These are phyloP conservation scores for Fraxinus pennsylvanica DNA, from an alignment of 257 asterid genomes.

Conservation along the genomic window DNA sequence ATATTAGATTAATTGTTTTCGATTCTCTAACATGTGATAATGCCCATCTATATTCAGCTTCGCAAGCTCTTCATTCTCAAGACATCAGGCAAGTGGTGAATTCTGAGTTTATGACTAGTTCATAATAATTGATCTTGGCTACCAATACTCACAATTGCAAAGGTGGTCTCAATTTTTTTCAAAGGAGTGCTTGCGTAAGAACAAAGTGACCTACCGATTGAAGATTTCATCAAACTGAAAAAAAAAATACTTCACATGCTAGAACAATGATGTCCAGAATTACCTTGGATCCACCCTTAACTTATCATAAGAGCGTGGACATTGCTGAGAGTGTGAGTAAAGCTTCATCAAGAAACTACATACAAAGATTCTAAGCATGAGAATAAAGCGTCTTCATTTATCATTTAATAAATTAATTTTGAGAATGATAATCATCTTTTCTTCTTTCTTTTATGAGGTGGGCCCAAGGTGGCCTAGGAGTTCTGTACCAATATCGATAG, in stretches of 20 bases:
- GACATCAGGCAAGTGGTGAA: slow-evolving; percentile 12
- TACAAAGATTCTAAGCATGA: slow-evolving; percentile 18
- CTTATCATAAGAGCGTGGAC: slow-evolving; percentile 96
- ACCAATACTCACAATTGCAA: slow-evolving; percentile 8
- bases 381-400: slow-evolving; percentile 20
- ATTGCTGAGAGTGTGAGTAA: slow-evolving; percentile 60
- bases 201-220: slow-evolving; percentile 2
- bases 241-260: slow-evolving; percentile 17
- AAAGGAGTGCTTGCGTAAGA: slow-evolving; percentile 11
- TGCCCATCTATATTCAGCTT: not conserved
- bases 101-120: not conserved
- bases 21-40: slow-evolving; percentile 11
- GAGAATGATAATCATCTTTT: not conserved
- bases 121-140: not conserved
- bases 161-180: not conserved
- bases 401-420: slow-evolving; percentile 4
- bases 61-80: slow-evolving; percentile 22
- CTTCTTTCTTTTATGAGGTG: slow-evolving; percentile 6
- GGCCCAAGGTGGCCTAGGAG: slow-evolving; percentile 9
- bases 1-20: not conserved
- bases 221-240: slow-evolving; percentile 13
- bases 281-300: slow-evolving; percentile 90
- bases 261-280: slow-evolving; percentile 12
- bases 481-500: slow-evolving; percentile 12
- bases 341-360: slow-evolving; percentile 85